These are phyloP conservation scores for Elongisporangium undulatum DNA, from an alignment of 352 stramenopile species.

Conservation along the genomic window DNA sequence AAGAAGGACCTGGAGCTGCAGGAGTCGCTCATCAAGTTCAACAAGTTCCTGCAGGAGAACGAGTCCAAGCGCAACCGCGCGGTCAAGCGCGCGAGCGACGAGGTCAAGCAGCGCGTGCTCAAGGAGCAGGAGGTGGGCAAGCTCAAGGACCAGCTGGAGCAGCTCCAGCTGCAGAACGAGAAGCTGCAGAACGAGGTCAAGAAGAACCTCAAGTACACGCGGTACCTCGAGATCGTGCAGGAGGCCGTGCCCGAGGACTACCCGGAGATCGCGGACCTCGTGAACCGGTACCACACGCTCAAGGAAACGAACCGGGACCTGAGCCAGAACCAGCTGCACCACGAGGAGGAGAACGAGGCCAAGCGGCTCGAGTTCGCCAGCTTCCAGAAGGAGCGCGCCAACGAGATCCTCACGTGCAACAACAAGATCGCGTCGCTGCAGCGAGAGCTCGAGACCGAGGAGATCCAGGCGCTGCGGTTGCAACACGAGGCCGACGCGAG, in stretches of 20 bases:
- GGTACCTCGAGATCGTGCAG: conserved; percentile 88
- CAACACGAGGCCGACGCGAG: conserved; percentile 88
- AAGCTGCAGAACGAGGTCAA: conserved; percentile 59
- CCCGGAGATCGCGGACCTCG: conserved; percentile 87
- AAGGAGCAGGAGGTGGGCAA: conserved; percentile 88
- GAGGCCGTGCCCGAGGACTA: conserved; percentile 90
- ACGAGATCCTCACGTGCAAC: conserved; percentile 92
- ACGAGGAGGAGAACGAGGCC: conserved; percentile 86
- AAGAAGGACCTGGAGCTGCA: conserved; percentile 95
- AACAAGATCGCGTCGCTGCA: conserved; percentile 89
- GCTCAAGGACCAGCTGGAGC: conserved; percentile 67
- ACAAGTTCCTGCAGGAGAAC: conserved; percentile 95
- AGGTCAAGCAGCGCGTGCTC: conserved; percentile 87
- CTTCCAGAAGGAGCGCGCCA: conserved; percentile 88
- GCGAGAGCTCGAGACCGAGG: conserved; percentile 65
- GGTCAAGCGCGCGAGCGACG: conserved; percentile 88
- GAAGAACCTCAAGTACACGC: conserved; percentile 84
- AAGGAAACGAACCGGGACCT: conserved; percentile 89
- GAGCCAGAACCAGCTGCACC: conserved; percentile 58
- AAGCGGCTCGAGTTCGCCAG: conserved; percentile 77
- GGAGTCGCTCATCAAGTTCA: conserved; percentile 96
- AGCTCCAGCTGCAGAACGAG: conserved; percentile 64
- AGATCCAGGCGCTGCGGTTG: conserved; percentile 63
- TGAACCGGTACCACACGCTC: conserved; percentile 91
- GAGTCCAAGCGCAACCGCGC: conserved; percentile 92